Base-by-base conservation (phyloP, 495 filamentous ascomycete species). In the Penicillium manginii region DNA sequence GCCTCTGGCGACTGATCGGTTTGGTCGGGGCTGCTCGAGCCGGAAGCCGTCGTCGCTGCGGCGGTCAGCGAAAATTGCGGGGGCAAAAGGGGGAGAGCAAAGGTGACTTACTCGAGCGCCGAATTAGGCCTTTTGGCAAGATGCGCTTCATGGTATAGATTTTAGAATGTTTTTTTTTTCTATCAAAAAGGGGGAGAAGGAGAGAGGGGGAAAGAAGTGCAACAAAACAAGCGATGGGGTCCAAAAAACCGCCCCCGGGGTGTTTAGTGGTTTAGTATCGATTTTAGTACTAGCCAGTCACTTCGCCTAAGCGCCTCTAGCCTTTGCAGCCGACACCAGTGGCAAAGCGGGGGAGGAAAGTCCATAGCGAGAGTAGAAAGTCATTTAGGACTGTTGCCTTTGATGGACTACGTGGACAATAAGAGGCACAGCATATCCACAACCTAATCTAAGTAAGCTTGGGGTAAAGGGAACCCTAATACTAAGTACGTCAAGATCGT, bases 71-170 rank as follows among this genome's bases (percentile, higher is more conserved):
- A 51, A n/a, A 12, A 19, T 42, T 22, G 31, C 26, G 55, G 47
- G 47, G 22, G 12, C 2, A 37, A 14, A 19, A 15, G 22, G n/a
- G 8, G 32, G 4, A 32, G 48, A 32, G 0, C 14, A 50, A 42
- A 3, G 21, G 18, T 39, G 47, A 61, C 59, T 45, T 45, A 66
- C 70, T 54, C 29, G 61, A 58, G 19, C 66, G 68, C 19, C 68
- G 63, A 53, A 61, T 76, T 55, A 80, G 64, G 8, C 62, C 61
- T n/a, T 59, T 70, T 32, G 19, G 19, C 6, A 80, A 58, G 35
- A 80, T 71, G 49, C 76, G 73, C 63, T 78, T 80, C 77, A 80
- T 80, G 42, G 12, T 17, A 6, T 21, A 5, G 35, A 37, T 37
- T n/a, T 18, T 12, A 7, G 6, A 14, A 12, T 39, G 15, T n/a